These are phyloP conservation scores for Pyracantha coccinea DNA, from an alignment of 331 rosid species.

Conservation along the genomic window DNA sequence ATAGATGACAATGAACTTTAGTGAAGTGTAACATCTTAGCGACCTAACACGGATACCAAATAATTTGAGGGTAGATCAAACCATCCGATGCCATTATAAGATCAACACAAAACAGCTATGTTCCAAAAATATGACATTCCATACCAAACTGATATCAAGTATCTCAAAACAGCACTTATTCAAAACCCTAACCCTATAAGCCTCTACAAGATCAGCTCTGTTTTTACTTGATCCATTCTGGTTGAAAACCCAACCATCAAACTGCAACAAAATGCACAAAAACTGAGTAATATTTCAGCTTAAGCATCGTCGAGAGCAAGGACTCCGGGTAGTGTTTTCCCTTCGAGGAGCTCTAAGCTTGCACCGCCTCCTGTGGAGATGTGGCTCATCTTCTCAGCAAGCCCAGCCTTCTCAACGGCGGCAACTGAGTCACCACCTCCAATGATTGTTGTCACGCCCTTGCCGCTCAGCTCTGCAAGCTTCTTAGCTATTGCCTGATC, in stretches of 20 bases:
- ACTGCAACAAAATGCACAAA: constrained; percentile 17
- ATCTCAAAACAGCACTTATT: constrained; percentile 30
- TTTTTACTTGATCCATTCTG: constrained; percentile 10
- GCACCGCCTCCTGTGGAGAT: constrained; percentile 97
- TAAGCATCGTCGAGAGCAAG: constrained; percentile 81
- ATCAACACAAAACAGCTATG: not conserved
- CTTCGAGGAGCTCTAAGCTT: constrained; percentile 98
- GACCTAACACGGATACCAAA: too few species aligned
- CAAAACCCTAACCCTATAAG: constrained; percentile 31
- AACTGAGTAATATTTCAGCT: not conserved
- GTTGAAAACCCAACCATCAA: constrained; percentile 37
- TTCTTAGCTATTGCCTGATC: constrained; percentile 76
- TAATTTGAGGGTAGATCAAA: too few species aligned
- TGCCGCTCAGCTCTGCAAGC: constrained; percentile 75
- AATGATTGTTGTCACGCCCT: constrained; percentile 85
- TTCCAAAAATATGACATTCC: not conserved
- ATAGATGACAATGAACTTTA: too few species aligned
- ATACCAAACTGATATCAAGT: not conserved
- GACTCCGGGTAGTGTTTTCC: constrained; percentile 90
- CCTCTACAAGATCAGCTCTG: constrained; percentile 40
- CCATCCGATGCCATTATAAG: too few species aligned
- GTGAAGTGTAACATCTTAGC: too few species aligned
- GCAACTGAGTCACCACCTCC: constrained; percentile 99
- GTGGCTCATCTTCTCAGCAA: constrained; percentile 96
- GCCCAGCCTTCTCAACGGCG: constrained; percentile 91